Evolutionary conservation across 345 rosid genomes (phyloP).

Genomic region (Salix dunnii): DNA sequence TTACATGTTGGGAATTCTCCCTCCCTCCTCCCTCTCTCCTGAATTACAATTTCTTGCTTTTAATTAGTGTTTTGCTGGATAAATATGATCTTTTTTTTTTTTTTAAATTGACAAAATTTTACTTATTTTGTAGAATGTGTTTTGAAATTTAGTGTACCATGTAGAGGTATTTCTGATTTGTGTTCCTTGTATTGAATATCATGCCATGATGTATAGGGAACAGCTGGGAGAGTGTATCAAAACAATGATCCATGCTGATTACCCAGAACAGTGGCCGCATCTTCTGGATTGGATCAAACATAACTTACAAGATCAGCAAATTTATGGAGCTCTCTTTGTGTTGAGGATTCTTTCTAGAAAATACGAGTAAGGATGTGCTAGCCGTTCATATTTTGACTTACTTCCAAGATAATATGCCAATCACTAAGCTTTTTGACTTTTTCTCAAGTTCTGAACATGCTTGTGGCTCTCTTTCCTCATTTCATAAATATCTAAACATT

Average conservation of each 20-base stretch:
- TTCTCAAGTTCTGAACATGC: background rate
- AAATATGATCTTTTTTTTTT: background rate
- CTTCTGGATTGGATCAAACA: constrained; percentile 94
- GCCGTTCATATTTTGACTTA: background rate
- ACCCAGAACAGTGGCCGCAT: constrained; percentile 98
- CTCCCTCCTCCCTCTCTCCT: background rate
- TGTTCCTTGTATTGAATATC: background rate
- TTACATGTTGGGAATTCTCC: too few species aligned
- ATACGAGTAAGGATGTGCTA: constrained; percentile 73
- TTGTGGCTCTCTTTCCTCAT: background rate
- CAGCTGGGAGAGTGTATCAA: constrained; percentile 98
- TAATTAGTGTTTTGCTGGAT: background rate
- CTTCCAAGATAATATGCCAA: background rate
- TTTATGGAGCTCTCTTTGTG: constrained; percentile 85
- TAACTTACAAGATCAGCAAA: constrained; percentile 86
- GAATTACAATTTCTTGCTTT: background rate
- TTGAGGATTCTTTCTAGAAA: constrained; percentile 89
- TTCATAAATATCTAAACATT: background rate
- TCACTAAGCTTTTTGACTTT: background rate
- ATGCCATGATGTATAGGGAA: constrained; percentile 44
- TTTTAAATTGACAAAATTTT: background rate
- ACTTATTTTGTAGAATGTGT: background rate
- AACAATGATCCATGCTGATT: constrained; percentile 89
- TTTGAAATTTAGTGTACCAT: background rate
- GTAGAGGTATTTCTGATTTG: background rate